Conservation (phyloP, 2,329 filamentous ascomycete genomes). For the Aureobasidium sp. region DNA sequence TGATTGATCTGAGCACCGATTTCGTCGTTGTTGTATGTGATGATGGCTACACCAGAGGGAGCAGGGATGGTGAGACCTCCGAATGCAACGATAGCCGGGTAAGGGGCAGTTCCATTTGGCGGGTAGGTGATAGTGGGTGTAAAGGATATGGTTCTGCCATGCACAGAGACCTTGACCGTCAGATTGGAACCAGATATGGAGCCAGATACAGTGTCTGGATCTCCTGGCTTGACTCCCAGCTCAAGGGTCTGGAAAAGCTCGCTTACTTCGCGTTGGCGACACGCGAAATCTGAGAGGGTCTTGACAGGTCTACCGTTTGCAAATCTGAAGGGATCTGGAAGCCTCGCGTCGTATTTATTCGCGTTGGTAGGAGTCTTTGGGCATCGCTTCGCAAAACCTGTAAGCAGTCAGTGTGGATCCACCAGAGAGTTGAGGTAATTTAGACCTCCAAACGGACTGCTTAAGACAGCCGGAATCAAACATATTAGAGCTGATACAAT, state of each 20-base stretch:
- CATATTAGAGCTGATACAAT: not conserved
- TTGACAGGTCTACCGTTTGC: constrained; percentile 39
- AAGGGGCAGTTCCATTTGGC: constrained; percentile 51
- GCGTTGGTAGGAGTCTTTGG: not conserved
- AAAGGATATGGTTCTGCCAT: constrained; percentile 41
- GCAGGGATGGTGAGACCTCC: constrained; percentile 62
- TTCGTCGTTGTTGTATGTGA: constrained; percentile 66
- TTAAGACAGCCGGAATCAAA: not conserved
- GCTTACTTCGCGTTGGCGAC: constrained; percentile 42
- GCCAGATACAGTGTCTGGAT: constrained; percentile 37
- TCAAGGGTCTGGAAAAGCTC: constrained; percentile 40
- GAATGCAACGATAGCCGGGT: constrained; percentile 65
- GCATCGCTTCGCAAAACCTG: not conserved
- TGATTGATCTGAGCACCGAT: constrained; percentile 56
- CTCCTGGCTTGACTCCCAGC: constrained; percentile 41
- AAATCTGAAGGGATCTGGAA: constrained; percentile 44
- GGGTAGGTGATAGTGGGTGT: constrained; percentile 41
- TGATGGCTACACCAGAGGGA: constrained; percentile 60
- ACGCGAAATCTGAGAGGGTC: constrained; percentile 39
- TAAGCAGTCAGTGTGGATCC: not conserved
- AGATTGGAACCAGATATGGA: constrained; percentile 36
- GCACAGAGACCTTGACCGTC: constrained; percentile 38
- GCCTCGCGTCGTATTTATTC: constrained; percentile 14
- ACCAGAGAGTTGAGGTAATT: no score
- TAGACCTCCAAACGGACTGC: not conserved